Evolutionary conservation across 805 yeast species (phyloP), one percentile per base, ranked within the genome.

Genomic region (Candida caryicola): DNA sequence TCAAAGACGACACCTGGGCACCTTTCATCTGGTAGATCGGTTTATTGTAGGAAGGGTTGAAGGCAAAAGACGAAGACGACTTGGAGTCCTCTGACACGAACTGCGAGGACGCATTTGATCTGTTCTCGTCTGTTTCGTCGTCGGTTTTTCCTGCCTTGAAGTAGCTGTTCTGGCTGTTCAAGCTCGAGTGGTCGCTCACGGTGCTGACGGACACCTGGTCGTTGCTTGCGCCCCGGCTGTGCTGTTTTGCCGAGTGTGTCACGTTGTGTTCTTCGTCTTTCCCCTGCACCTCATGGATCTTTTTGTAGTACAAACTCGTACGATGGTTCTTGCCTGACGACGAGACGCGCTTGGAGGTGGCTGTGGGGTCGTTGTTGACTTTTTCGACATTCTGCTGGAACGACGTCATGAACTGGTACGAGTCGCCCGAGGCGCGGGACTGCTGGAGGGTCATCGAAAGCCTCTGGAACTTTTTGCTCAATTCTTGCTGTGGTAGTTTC

Each of bases 321-420:
- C 68, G 35, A 31, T 45, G 45, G 23, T 37, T 29, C 31, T 23
- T 47, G 41, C 32, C 34, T 10, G 16, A 19, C 13, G 12, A 16
- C 16, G 23, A 33, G 8, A 30, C 36, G 25, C 40, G 23, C 29
- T 17, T 27, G 29, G 21, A 23, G 29, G 17, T 28, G 17, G 35
- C 28, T 8, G 17, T 33, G 19, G 27, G 45, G 23, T 42, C 35
- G 28, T 49, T 39, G 36, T 60, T 56, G 16, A 51, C 60, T 34
- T 52, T 48, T 29, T 61, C 57, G 13, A 64, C 64, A 40, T 69
- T 69, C 43, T 64, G 64, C 41, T 62, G 69, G 46, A 69, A 69
- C 12, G 57, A 49, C 33, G 49, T 56, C 56, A 66, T 62, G 42
- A 69, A 69, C 29, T 58, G 52, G 37, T 63, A 53, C 2, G 73